Base-by-base conservation (phyloP, 2,329 filamentous ascomycete species). In the Xylariaceae sp. region DNA sequence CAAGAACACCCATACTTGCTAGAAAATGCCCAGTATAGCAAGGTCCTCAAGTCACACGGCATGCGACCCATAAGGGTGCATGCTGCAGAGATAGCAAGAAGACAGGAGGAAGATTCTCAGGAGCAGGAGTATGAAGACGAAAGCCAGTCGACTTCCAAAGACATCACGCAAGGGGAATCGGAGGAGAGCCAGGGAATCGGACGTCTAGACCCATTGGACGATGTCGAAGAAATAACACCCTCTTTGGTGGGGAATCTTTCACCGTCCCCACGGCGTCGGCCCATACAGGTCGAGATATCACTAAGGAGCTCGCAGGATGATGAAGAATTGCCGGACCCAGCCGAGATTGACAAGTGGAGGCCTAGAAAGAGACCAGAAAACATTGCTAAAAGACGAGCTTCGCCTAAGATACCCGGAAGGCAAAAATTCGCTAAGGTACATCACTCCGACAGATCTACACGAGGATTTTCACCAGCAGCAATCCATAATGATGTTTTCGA, bases 1-100 rank as follows among this genome's bases (percentile, higher is more conserved):
- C 83, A 86, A 65, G 75, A 85, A 63, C 82, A 85, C 44, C 83
- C 83, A 2, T 86, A 86, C 59, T 70, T 81, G 5, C 71, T 85
- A 3, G 83, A 86, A 59, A 81, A 77, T 64, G 81, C 77, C 0
- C 77, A 79, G 23, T 85, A 85, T 66, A 79, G 77, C 52, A 80
- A 71, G 2, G 70, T 77, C 19, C 77, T 85, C 62, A 82, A 79
- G 63, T 77, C 78, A 2, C 82, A 82, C 54, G 83, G 83, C 20
- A 69, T 86, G 23, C 79, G 77, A 50, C 83, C 83, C 0, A 65
- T 85, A 32, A 76, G 76, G 50, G 71, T 83, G 41, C 67, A 74
- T 7, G 56, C 66, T 10, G 67, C 70, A 20, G 67, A 71, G 23
- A 68, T 68, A 32, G 67, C 57, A 55, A 71, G 54, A 47, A 65